These are phyloP conservation scores for Selaginella tamariscina DNA, from an alignment of 75 land plant genomes.

Conservation along the genomic window DNA sequence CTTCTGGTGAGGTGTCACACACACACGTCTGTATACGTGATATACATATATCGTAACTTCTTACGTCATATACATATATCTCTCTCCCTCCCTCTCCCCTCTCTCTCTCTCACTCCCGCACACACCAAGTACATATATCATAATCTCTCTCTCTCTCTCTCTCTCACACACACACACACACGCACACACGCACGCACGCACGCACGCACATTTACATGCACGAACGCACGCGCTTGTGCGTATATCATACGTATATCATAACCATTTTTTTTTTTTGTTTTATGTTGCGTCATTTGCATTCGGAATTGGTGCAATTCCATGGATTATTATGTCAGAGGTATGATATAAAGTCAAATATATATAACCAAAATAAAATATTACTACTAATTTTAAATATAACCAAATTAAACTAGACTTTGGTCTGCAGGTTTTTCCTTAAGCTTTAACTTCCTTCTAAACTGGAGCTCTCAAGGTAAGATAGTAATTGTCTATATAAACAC, in stretches of 20 bases:
- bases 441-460: slow-evolving; percentile 45
- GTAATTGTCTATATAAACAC: too few species aligned
- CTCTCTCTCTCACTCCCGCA: not conserved
- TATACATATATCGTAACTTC: not conserved
- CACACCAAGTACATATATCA: too few species aligned
- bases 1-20: slow-evolving; percentile 66
- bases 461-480: slow-evolving; percentile 73
- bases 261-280: slow-evolving; percentile 24
- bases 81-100: too few species aligned
- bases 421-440: slow-evolving; percentile 63
- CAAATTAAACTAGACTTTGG: not conserved
- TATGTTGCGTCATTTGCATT: slow-evolving; percentile 59
- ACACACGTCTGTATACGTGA: slow-evolving; percentile 15
- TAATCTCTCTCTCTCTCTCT: too few species aligned
- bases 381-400: too few species aligned
- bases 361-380: not conserved
- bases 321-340: slow-evolving; percentile 99
- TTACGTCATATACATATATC: not conserved
- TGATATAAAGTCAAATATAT: not conserved
- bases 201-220: too few species aligned
- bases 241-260: too few species aligned
- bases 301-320: slow-evolving; percentile 84
- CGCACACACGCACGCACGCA: too few species aligned
- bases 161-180: too few species aligned
- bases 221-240: too few species aligned